Conservation (phyloP, 345 rosid species). For the Syzygium jambos region DNA sequence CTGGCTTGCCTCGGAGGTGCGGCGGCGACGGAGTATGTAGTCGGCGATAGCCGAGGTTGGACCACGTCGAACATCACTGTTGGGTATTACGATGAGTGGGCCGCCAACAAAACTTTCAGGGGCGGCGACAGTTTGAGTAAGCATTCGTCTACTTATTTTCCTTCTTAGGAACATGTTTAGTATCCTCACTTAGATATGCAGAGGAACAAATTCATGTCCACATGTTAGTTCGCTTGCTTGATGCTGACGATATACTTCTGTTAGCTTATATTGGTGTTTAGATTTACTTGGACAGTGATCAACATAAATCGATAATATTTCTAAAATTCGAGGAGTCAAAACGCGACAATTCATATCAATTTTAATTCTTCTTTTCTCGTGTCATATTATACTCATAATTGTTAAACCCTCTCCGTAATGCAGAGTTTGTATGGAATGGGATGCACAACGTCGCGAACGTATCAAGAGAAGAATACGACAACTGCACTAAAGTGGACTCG, state of each 20-base stretch:
- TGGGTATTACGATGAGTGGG: conserved; percentile 10
- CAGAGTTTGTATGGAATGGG: conserved; percentile 14
- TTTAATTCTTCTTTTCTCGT: not conserved
- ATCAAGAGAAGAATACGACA: not conserved
- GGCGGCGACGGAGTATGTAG: accelerated
- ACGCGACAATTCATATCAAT: not conserved
- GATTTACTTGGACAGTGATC: not conserved
- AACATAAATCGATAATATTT: not conserved
- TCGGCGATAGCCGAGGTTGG: not conserved
- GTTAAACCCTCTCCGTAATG: no score
- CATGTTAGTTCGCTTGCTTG: not conserved
- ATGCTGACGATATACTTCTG: not conserved
- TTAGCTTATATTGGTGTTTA: not conserved
- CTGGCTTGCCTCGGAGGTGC: not conserved
- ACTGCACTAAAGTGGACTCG: not conserved
- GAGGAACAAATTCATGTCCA: not conserved
- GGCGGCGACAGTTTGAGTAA: conserved; percentile 13
- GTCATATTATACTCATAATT: not conserved
- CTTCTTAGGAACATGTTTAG: not conserved
- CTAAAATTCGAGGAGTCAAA: not conserved
- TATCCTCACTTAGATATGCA: not conserved
- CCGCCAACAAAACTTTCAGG: not conserved
- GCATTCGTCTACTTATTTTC: not conserved
- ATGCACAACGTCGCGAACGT: conserved; percentile 6
- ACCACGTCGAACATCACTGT: not conserved